These are phyloP conservation scores for Sextonia rubra DNA, from an alignment of 164 flowering plant species.

Conservation along the genomic window DNA sequence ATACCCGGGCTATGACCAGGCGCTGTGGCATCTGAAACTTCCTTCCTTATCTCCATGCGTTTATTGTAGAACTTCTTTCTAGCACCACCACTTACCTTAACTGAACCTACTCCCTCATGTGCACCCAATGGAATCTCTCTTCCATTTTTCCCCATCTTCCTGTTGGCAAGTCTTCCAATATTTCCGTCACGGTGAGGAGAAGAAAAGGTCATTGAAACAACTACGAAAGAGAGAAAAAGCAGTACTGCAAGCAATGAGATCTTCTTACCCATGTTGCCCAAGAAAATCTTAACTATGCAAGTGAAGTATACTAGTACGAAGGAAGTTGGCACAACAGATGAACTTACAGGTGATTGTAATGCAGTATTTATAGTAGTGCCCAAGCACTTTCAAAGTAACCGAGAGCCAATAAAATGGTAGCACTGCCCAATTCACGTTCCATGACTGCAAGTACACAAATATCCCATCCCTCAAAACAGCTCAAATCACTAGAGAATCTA, in stretches of 20 bases:
- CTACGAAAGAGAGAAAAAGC: not conserved
- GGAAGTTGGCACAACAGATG: not conserved
- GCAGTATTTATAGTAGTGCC: conserved; percentile 3
- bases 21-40: not conserved
- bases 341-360: not conserved
- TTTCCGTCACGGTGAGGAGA: not conserved
- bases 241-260: not conserved
- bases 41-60: not conserved
- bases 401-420: not conserved
- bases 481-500: not conserved
- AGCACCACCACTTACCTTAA: not conserved
- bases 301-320: not conserved
- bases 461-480: not conserved
- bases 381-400: not conserved
- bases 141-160: not conserved
- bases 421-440: not conserved
- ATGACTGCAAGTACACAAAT: not conserved
- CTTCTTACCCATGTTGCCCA: not conserved
- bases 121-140: not conserved
- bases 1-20: conserved; percentile 1
- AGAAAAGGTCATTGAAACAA: not conserved
- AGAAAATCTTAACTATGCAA: not conserved
- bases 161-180: not conserved
- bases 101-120: not conserved
- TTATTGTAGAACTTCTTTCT: not conserved